Evolutionary conservation across 2,329 filamentous ascomycete species (phyloP).

Genomic region (Huntiella decipiens): DNA sequence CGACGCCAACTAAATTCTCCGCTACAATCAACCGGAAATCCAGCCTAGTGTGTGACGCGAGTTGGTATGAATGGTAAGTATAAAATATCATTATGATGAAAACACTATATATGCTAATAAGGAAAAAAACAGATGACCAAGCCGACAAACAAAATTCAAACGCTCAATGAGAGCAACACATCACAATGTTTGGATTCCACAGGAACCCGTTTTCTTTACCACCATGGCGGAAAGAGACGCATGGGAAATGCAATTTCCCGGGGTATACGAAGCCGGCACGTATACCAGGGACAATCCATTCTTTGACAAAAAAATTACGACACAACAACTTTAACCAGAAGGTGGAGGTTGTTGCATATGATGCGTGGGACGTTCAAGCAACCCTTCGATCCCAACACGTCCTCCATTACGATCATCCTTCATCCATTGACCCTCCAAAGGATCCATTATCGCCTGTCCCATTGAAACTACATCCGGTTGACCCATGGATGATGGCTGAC

Average conservation of each 20-base stretch:
- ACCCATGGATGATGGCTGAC: conserved; percentile 13
- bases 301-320: neutral
- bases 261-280: neutral
- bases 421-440: conserved; percentile 16
- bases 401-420: conserved; percentile 28
- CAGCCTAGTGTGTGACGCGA: no score
- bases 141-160: neutral
- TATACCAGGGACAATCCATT: no score
- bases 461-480: neutral
- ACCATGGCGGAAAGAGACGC: neutral
- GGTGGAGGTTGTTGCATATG: conserved; percentile 15
- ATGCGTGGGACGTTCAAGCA: conserved; percentile 36
- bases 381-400: conserved; percentile 41
- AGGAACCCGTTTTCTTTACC: neutral
- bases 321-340: neutral
- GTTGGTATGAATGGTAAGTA: no score
- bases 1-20: no score
- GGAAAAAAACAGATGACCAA: neutral
- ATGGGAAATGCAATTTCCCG: neutral
- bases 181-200: neutral
- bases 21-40: no score
- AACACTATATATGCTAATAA: no score
- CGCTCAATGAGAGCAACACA: neutral
- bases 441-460: conserved; percentile 4
- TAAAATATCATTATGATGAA: no score